Base-by-base conservation (phyloP, 148 eudicot genomes). In the Vaccinium macrocarpon region DNA sequence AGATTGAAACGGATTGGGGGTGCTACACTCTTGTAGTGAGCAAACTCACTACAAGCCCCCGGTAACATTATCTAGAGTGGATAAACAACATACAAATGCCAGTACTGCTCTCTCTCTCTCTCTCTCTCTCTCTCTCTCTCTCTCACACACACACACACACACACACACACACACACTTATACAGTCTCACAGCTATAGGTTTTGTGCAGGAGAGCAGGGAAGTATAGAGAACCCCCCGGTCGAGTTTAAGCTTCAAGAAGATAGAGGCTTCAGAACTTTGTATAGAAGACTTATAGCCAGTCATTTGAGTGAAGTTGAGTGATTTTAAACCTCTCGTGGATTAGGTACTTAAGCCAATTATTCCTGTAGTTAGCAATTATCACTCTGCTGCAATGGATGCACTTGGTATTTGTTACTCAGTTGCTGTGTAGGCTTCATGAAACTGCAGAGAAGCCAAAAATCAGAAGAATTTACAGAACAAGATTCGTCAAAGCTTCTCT, bases 141-240 rank as follows among this genome's bases (percentile, higher is more conserved):
- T 10, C 35, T 6, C 14, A 5, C 53, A 10, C 53, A 50, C 12
- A 10, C 53, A 10, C 53, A 10, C 53, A 11, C 53, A 51, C 27
- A 8, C 10, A 4, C 72, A 0, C 12, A 1, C 35, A 10, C 1
- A 0, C 15, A 51, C n/a, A 29, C 29, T 78, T 35, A 76, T 46
- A 64, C 86, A 15, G 61, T 84, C 46, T 55, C 76, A 42, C 25
- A 38, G 19, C 42, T 2, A 18, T 38, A 9, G 32, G 42, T 83
- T 38, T 64, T 55, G 38, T 59, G 70, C 91, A 93, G 96, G 90
- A 85, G 87, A 84, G 81, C 81, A 35, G 88, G 93, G 78, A 87
- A 86, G 27, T 53, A 84, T 35, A 83, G 85, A 68, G 78, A 80
- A 82, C 87, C 89, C n/a, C 90, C 94, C 48, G 88, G 88, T 50